Conservation (phyloP, 768 basidiomycete genomes). For the Xerocomus potaroensis region DNA sequence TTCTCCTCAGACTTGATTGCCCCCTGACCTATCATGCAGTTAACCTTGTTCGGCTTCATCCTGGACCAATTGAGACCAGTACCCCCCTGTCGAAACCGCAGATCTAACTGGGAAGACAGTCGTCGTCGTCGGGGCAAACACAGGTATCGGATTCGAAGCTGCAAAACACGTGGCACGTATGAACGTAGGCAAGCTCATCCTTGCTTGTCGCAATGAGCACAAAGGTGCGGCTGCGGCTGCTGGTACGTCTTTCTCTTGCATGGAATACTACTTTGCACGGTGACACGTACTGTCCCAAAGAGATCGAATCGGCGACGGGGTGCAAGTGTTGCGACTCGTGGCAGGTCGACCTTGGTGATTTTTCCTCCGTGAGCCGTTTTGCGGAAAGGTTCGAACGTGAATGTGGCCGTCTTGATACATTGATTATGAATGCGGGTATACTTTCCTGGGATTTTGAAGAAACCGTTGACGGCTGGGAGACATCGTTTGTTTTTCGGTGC, state of each 20-base stretch:
- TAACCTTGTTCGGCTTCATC: neutral
- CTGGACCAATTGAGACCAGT: conserved; percentile 16
- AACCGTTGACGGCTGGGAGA: conserved; percentile 46
- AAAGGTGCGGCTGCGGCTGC: conserved; percentile 20
- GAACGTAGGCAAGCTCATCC: conserved; percentile 26
- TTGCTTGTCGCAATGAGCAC: conserved; percentile 26
- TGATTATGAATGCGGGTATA: conserved; percentile 43
- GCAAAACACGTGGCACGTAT: conserved; percentile 30
- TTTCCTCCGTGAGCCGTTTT: conserved; percentile 13
- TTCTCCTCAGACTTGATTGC: no score
- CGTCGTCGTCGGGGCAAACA: conserved; percentile 31
- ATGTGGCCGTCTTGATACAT: conserved; percentile 20
- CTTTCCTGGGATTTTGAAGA: conserved; percentile 6
- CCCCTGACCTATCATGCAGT: conserved; percentile 14
- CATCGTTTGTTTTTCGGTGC: conserved; percentile 26
- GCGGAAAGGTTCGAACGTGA: conserved; percentile 7
- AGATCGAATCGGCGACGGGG: conserved; percentile 22
- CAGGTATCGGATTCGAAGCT: conserved; percentile 32
- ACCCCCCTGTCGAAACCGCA: conserved; percentile 9
- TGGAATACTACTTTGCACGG: neutral
- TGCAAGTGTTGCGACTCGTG: conserved; percentile 32
- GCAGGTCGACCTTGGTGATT: conserved; percentile 13
- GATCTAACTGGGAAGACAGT: conserved; percentile 31
- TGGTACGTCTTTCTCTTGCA: conserved; percentile 10
- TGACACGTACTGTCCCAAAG: conserved; percentile 11